Conservation (phyloP, 139 green algal species). For the Tetradesmus obliquus region DNA sequence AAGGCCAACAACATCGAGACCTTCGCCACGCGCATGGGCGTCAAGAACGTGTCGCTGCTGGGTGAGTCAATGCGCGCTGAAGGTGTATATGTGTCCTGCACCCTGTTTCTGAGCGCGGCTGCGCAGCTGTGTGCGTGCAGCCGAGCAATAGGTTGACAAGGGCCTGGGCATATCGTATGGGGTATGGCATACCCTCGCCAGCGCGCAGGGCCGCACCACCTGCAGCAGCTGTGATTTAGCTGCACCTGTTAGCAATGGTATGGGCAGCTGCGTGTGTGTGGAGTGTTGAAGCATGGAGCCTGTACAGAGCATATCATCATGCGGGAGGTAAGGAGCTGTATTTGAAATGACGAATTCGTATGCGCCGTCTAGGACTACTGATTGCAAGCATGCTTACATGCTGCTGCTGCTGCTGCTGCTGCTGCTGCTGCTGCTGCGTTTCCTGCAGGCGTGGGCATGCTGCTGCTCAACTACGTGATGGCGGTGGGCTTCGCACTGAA, state of each 20-base stretch:
- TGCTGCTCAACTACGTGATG: slow-evolving; percentile 92
- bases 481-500: slow-evolving; percentile 79
- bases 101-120: background rate
- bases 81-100: background rate
- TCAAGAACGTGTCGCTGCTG: slow-evolving; percentile 68
- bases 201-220: too few species aligned
- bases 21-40: slow-evolving; percentile 93
- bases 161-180: background rate
- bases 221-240: too few species aligned
- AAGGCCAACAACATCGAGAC: slow-evolving; percentile 90
- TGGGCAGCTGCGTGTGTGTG: too few species aligned
- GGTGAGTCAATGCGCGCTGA: slow-evolving; percentile 50
- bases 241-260: too few species aligned
- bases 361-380: too few species aligned
- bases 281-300: too few species aligned
- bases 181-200: background rate
- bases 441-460: slow-evolving; percentile 71
- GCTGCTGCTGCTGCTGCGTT: background rate
- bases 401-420: background rate
- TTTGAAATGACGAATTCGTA: too few species aligned
- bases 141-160: background rate
- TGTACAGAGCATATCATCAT: too few species aligned
- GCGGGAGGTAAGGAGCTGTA: too few species aligned
- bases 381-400: background rate
- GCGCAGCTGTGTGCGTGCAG: background rate